phyloP scores from a whole-genome alignment of 2,329 filamentous ascomycete genomes.

The Xylariaceae sp. region DNA sequence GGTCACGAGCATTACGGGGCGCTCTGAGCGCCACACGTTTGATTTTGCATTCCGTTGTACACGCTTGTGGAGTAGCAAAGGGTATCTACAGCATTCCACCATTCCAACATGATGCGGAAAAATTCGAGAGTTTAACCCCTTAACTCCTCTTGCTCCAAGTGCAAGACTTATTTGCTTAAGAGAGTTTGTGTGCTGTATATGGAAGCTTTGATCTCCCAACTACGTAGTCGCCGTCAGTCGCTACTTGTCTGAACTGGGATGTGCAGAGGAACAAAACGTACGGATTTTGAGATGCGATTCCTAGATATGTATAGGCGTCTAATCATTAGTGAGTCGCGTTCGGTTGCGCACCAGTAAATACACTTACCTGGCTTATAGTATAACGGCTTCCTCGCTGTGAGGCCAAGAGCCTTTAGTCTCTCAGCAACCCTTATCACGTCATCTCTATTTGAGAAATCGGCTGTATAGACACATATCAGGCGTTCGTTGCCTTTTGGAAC shows the following conservation, averaged over 20 bases:
- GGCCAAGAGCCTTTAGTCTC: constrained; percentile 57
- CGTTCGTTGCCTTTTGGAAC: constrained; percentile 42
- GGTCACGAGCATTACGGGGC: background rate
- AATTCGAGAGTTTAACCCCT: background rate
- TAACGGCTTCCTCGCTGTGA: constrained; percentile 54
- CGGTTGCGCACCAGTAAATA: background rate
- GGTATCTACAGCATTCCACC: constrained; percentile 17
- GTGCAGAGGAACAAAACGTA: no score
- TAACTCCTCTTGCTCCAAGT: background rate
- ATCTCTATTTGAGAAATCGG: constrained; percentile 63
- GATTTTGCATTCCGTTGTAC: constrained; percentile 4
- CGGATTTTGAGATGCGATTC: constrained; percentile 56
- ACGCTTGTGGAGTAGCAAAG: constrained; percentile 10
- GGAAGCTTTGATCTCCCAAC: constrained; percentile 57
- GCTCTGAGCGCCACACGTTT: background rate
- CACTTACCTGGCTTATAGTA: constrained; percentile 74
- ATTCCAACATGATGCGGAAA: background rate
- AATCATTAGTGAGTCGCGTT: constrained; percentile 3
- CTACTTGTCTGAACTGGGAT: no score
- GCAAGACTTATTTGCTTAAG: no score
- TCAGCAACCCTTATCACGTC: constrained; percentile 67
- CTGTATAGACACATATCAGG: constrained; percentile 75
- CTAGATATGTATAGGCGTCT: constrained; percentile 68
- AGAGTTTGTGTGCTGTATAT: constrained; percentile 48
- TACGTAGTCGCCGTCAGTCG: no score